Evolutionary conservation across 352 stramenopile species (phyloP), one percentile per base, ranked within the genome.

Genomic region (Globisporangium radiosum): DNA sequence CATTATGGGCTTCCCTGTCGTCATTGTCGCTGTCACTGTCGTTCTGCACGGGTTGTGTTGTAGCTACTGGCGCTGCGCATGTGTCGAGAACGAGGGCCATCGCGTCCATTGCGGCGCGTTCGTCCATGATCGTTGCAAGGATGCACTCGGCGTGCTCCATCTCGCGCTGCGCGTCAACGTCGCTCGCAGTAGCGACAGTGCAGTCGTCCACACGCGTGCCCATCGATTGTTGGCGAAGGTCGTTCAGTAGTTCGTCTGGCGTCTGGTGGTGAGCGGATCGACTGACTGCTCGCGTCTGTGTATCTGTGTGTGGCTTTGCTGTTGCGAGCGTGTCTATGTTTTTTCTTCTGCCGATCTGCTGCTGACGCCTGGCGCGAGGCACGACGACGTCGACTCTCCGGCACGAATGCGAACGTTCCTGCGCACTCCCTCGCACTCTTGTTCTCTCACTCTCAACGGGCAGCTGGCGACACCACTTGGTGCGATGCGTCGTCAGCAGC

Each of bases 61-160:
- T 7, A 17, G 3, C 54, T 44, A 0, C 54, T 48, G 13, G 3
- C 0, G 8, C 7, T 17, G n/a, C 25, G 33, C 45, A 45, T 14
- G 15, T 8, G 45, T 50, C 45, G 40, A 43, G 48, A 33, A 44
- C 39, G 19, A 44, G 37, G 38, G 36, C 45, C 6, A 45, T 25
- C 5, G 45, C 47, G 47, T 65, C 60, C 33, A 43, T 39, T 8
- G 33, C 54, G 7, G 60, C 60, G 47, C 48, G 53, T 5, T 36
- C 60, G 25, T 65, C 60, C 60, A 65, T 65, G 48, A 65, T 52
- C 10, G 47, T 57, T n/a, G 47, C n/a, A n/a, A 65, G n/a, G 15
- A 65, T 56, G 47, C 47, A 43, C 42, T 65, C 60, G 13, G 43
- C 60, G 15, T 65, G 54, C 48, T 65, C 53, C 60, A 65, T 65